These are phyloP conservation scores for Argentina anserina DNA, from an alignment of 306 rosid genomes.

Conservation along the genomic window DNA sequence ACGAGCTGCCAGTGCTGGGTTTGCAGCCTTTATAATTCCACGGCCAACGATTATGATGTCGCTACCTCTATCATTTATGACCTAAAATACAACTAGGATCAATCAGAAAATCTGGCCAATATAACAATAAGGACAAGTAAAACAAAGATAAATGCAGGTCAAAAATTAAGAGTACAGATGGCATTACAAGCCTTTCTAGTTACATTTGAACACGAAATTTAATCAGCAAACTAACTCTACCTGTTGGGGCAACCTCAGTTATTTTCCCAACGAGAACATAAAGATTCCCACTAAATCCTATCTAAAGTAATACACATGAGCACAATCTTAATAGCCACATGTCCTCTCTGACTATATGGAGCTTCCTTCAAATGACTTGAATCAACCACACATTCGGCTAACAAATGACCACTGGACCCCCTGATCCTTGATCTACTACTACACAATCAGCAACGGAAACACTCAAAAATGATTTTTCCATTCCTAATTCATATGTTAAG, in stretches of 20 bases:
- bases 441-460: background rate
- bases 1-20: constrained; percentile 68
- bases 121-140: background rate
- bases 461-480: background rate
- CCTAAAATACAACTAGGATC: constrained; percentile 43
- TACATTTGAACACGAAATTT: background rate
- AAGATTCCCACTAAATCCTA: background rate
- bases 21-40: constrained; percentile 76
- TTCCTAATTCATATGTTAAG: background rate
- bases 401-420: background rate
- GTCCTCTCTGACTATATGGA: background rate
- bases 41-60: constrained; percentile 86
- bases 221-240: background rate
- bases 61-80: constrained; percentile 76
- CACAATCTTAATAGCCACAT: background rate
- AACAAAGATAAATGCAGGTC: background rate
- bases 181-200: background rate
- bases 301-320: background rate
- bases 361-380: background rate
- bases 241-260: background rate
- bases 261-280: background rate
- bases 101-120: background rate
- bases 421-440: background rate
- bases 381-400: background rate
- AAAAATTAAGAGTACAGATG: background rate